These are phyloP conservation scores for Xylaria longipes DNA, from an alignment of 495 filamentous ascomycete genomes.

Conservation along the genomic window DNA sequence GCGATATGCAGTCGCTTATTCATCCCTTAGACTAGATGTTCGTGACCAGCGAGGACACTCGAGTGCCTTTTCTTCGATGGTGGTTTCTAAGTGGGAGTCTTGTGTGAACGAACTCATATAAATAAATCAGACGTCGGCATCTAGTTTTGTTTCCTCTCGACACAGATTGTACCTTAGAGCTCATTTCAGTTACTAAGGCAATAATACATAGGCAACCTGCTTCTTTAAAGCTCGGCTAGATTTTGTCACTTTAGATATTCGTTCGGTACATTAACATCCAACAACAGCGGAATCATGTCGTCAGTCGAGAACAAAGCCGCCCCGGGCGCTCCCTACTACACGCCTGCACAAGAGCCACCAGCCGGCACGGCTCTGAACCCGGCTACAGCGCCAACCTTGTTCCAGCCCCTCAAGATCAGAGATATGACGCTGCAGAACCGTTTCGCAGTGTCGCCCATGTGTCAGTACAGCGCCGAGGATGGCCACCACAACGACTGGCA, in stretches of 20 bases:
- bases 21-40: slow-evolving; percentile 3
- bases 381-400: slow-evolving; percentile 63
- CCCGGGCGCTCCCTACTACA: slow-evolving; percentile 60
- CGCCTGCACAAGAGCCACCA: slow-evolving; percentile 61
- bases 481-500: slow-evolving; percentile 77
- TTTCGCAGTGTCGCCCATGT: slow-evolving; percentile 67
- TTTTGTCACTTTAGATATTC: not conserved
- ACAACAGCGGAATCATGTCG: slow-evolving; percentile 16
- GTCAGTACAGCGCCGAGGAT: slow-evolving; percentile 71
- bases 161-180: not conserved
- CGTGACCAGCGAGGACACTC: not conserved
- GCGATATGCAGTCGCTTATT: slow-evolving; percentile 1
- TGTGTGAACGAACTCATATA: not conserved
- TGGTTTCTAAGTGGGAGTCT: not conserved
- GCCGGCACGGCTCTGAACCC: slow-evolving; percentile 59
- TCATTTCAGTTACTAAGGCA: not conserved
- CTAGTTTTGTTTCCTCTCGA: not conserved
- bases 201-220: not conserved
- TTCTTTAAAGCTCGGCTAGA: not conserved
- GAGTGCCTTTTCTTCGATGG: not conserved
- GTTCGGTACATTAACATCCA: not conserved
- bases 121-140: not conserved
- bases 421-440: slow-evolving; percentile 76
- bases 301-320: slow-evolving; percentile 40
- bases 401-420: slow-evolving; percentile 70